A percentile compares a stretch with the other conserved stretches of the same genome.
These are phyloP conservation scores for Solanum tarapatanum DNA, from an alignment of 257 asterid genomes.

Conservation along the genomic window DNA sequence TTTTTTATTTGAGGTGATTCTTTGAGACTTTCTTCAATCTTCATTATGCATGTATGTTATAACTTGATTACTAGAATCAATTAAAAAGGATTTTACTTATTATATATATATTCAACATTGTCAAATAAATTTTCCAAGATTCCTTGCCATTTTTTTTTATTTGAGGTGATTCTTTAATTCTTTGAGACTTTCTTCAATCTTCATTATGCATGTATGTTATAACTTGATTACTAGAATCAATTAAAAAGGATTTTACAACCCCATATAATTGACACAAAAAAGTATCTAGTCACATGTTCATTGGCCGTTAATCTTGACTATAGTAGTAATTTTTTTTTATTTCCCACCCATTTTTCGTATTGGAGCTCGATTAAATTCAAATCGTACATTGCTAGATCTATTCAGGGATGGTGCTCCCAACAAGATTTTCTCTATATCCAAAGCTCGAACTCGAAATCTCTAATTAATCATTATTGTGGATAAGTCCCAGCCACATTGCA, in stretches of 20 bases:
- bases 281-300: conserved; percentile 1
- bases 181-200: not conserved
- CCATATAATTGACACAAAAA: not conserved
- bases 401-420: fast-evolving
- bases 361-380: not conserved
- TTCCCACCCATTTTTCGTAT: fast-evolving
- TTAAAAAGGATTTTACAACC: not conserved
- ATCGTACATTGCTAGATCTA: no score
- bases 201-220: not conserved
- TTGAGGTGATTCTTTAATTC: not conserved
- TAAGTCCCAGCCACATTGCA: not conserved
- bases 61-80: not conserved
- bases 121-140: not conserved
- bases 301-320: not conserved
- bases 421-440: no score
- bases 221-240: not conserved
- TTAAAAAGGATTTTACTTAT: not conserved
- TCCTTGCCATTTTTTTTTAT: not conserved
- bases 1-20: not conserved
- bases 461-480: not conserved
- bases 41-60: not conserved
- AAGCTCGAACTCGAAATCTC: no score
- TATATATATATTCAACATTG: not conserved
- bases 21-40: not conserved
- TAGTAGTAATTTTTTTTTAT: not conserved